Evolutionary conservation across 495 filamentous ascomycete genomes (phyloP).

Genomic region (Neurospora sp.): DNA sequence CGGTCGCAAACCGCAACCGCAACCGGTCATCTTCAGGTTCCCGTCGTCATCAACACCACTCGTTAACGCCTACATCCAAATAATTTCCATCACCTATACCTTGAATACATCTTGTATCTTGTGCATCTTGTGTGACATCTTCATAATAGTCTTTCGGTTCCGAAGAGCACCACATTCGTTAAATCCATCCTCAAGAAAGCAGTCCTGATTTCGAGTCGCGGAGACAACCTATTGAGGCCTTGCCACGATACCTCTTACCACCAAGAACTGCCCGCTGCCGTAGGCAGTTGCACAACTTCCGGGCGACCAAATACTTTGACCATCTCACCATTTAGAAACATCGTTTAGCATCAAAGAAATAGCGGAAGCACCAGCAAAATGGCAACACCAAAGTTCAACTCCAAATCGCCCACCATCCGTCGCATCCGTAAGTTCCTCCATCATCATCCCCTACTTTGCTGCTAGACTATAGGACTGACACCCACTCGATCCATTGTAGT

Average conservation of each 20-base stretch:
- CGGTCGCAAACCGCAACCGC: not conserved
- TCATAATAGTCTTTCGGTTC: not conserved
- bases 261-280: not conserved
- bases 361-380: constrained; percentile 1
- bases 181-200: not conserved
- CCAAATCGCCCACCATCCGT: constrained; percentile 71
- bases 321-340: not conserved
- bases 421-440: constrained; percentile 55
- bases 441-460: constrained; percentile 1
- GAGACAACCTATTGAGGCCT: not conserved
- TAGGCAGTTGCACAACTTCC: not conserved
- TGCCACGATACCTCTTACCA: not conserved
- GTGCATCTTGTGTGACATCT: not conserved
- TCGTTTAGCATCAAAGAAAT: not conserved
- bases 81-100: not conserved
- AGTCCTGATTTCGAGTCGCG: not conserved
- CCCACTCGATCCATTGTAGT: constrained; percentile 37
- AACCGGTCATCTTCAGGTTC: not conserved
- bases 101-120: not conserved
- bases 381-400: constrained; percentile 46
- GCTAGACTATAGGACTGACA: constrained; percentile 10
- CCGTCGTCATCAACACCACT: not conserved
- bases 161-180: not conserved
- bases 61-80: not conserved
- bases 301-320: not conserved